Evolutionary conservation across 202 grass and related monocot species (phyloP).

Genomic region (Schoenoplectus triqueter): DNA sequence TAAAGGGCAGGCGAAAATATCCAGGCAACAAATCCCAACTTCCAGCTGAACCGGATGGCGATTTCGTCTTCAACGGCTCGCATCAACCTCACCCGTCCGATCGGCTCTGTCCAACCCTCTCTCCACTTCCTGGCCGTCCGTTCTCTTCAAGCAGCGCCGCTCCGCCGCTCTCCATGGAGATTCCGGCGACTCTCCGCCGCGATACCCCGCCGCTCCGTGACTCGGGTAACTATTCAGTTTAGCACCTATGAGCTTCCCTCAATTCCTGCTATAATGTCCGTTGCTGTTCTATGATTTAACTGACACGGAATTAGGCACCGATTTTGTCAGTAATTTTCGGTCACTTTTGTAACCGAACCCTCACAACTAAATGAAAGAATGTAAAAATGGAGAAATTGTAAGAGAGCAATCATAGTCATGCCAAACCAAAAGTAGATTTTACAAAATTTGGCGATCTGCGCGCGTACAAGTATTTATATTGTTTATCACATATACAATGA

Average conservation of each 20-base stretch:
- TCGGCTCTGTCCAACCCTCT: conserved; percentile 8
- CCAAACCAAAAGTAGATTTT: neutral
- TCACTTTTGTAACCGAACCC: neutral
- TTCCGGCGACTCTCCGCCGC: conserved; percentile 41
- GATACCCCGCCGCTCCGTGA: conserved; percentile 36
- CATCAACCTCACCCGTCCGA: conserved; percentile 38
- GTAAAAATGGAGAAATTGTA: neutral
- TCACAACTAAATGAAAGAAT: neutral
- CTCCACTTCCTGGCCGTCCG: conserved; percentile 23
- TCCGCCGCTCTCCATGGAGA: conserved; percentile 36
- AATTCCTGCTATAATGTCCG: no score
- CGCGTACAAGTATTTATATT: no score
- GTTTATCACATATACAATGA: neutral
- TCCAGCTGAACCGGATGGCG: conserved; percentile 48
- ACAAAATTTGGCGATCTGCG: neutral
- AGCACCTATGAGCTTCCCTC: neutral
- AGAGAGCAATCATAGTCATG: no score
- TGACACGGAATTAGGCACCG: neutral
- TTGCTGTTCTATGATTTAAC: neutral
- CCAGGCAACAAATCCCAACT: neutral
- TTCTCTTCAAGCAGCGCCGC: conserved; percentile 30
- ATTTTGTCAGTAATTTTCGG: neutral
- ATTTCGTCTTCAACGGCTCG: conserved; percentile 41
- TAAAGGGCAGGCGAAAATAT: neutral
- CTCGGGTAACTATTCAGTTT: conserved; percentile 25